Conservation (phyloP, 352 stramenopile genomes). For the Pythium guiyangense region DNA sequence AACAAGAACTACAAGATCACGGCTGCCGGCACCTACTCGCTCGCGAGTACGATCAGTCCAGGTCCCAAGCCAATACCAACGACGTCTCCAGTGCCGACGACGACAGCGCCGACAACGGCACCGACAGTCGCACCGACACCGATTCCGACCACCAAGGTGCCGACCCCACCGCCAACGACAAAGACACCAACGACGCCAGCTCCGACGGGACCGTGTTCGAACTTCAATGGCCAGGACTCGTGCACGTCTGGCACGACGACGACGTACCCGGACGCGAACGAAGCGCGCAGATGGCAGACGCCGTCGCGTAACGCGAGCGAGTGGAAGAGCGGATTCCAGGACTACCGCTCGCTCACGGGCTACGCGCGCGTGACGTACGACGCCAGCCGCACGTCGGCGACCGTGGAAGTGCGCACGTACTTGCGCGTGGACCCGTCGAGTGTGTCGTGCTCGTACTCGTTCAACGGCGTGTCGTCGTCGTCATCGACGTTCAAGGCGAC, state of each 20-base stretch:
- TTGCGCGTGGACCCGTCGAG: slow-evolving; percentile 19
- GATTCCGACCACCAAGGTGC: too few relatives aligned
- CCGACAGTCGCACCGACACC: too few relatives aligned
- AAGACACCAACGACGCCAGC: slow-evolving; percentile 16
- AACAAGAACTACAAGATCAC: slow-evolving; percentile 41
- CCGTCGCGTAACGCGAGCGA: slow-evolving; percentile 28
- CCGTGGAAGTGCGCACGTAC: slow-evolving; percentile 33
- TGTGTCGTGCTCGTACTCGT: slow-evolving; percentile 28
- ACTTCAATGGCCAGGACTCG: slow-evolving; percentile 29
- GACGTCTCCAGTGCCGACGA: slow-evolving; percentile 39
- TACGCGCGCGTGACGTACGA: slow-evolving; percentile 44
- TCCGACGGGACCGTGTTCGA: slow-evolving; percentile 17
- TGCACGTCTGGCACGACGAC: slow-evolving; percentile 20
- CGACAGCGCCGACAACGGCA: slow-evolving; percentile 30
- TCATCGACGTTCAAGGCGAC: slow-evolving; percentile 19
- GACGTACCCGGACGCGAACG: slow-evolving; percentile 15
- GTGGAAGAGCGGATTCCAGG: slow-evolving; percentile 31
- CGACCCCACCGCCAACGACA: slow-evolving; percentile 1
- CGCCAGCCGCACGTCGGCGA: slow-evolving; percentile 25
- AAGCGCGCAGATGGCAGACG: slow-evolving; percentile 43
- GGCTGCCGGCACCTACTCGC: slow-evolving; percentile 18
- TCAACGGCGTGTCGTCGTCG: slow-evolving; percentile 24
- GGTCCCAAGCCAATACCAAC: slow-evolving; percentile 29
- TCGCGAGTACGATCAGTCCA: too few relatives aligned
- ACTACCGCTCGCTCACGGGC: slow-evolving; percentile 40